Conservation (phyloP, 306 rosid genomes). For the Herpetospermum pedunculosum region DNA sequence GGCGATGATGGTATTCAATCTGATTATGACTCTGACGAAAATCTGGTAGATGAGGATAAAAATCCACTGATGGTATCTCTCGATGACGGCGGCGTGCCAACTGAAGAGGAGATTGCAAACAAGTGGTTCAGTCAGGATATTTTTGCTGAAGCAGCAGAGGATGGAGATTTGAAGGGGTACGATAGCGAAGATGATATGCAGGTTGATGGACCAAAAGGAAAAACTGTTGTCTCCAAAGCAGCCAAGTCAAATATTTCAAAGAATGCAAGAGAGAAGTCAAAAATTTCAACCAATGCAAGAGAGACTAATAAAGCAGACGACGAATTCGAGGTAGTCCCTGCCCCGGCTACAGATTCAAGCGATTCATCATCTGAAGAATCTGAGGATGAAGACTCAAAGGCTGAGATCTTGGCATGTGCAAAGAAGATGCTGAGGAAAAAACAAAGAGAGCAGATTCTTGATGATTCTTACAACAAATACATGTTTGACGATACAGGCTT, state of each 20-base stretch:
- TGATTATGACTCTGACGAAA: conserved; percentile 68
- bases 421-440: conserved; percentile 81
- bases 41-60: conserved; percentile 41
- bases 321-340: conserved; percentile 77
- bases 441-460: conserved; percentile 49
- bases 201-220: conserved; percentile 27
- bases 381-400: conserved; percentile 39
- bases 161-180: conserved; percentile 42
- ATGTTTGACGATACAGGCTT: conserved; percentile 71
- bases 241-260: neutral
- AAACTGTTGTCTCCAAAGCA: conserved; percentile 18
- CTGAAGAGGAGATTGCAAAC: conserved; percentile 61
- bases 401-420: conserved; percentile 73
- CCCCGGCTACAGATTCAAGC: conserved; percentile 73
- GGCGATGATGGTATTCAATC: conserved; percentile 36
- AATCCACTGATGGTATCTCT: conserved; percentile 81
- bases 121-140: conserved; percentile 87
- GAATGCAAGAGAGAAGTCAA: neutral
- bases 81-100: conserved; percentile 50
- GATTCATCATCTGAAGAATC: conserved; percentile 65
- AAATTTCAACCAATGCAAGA: neutral
- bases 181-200: conserved; percentile 63
- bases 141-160: conserved; percentile 72
- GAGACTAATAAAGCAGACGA: conserved; percentile 14
- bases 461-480: conserved; percentile 74